A percentile compares a stretch with the other conserved stretches of the same genome.
Evolutionary conservation across 1,284 basidiomycete species (phyloP).

Genomic region (Pseudozyma tsukubaensis): DNA sequence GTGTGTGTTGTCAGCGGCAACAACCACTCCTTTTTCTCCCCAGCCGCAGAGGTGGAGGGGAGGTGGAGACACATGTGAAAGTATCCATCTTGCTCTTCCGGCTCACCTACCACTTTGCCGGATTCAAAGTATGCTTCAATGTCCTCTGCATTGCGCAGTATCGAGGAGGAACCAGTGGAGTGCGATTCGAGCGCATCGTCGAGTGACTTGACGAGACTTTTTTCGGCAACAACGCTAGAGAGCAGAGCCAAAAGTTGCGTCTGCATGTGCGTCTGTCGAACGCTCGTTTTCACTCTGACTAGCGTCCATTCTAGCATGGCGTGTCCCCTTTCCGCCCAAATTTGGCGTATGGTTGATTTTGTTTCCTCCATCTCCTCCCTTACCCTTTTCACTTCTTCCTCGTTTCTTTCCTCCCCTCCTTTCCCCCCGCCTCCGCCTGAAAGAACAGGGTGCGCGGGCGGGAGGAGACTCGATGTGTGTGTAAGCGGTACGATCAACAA

Average conservation of each 20-base stretch:
- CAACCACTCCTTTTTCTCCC: constrained; percentile 26
- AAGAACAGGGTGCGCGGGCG: constrained; percentile 11
- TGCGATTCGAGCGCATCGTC: constrained; percentile 9
- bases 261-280: constrained; percentile 60
- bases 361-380: constrained; percentile 41
- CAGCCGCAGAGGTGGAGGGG: too few relatives aligned
- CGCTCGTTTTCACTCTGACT: constrained; percentile 38
- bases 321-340: constrained; percentile 38
- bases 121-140: constrained; percentile 28
- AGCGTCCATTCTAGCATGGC: constrained; percentile 41
- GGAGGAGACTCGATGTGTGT: constrained; percentile 39
- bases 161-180: not conserved
- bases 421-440: not conserved
- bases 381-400: constrained; percentile 18
- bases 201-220: not conserved
- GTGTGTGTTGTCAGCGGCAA: constrained; percentile 10
- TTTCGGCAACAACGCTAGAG: not conserved
- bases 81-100: constrained; percentile 31
- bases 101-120: not conserved
- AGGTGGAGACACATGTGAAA: constrained; percentile 19
- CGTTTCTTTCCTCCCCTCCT: constrained; percentile 4
- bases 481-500: constrained; percentile 60
- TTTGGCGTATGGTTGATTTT: constrained; percentile 15
- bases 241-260: constrained; percentile 57
- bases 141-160: not conserved